phyloP scores from a whole-genome alignment of 139 green algal species.

The Tetratostichococcus sp. region DNA sequence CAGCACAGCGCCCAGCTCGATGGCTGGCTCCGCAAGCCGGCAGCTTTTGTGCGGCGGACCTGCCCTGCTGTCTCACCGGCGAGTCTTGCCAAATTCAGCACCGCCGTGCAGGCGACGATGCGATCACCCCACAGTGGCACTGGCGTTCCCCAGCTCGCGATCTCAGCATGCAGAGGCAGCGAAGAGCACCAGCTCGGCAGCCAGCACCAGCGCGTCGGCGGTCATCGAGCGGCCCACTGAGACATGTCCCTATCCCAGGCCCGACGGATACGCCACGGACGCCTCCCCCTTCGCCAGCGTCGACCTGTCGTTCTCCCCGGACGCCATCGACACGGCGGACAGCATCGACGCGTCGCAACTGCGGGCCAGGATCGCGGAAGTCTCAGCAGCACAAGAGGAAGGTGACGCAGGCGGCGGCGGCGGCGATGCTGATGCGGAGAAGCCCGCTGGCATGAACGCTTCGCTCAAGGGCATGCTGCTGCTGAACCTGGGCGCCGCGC shows the following conservation, averaged over 20 bases:
- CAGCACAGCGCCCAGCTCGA: too few relatives aligned
- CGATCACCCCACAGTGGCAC: too few relatives aligned
- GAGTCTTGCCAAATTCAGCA: too few relatives aligned
- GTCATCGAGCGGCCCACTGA: neutral
- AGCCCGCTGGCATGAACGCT: neutral
- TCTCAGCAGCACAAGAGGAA: neutral
- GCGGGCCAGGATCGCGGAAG: neutral
- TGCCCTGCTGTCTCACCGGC: too few relatives aligned
- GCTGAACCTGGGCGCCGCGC: slow-evolving; percentile 30
- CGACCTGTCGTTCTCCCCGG: neutral
- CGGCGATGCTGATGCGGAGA: neutral
- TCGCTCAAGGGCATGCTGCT: slow-evolving; percentile 30
- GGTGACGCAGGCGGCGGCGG: neutral
- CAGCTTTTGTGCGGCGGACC: too few relatives aligned
- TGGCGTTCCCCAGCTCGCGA: neutral
- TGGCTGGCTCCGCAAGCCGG: too few relatives aligned
- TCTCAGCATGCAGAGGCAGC: neutral
- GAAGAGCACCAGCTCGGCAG: too few relatives aligned
- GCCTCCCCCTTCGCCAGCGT: neutral
- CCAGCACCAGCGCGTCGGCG: neutral
- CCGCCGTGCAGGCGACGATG: too few relatives aligned
- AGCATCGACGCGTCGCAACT: neutral
- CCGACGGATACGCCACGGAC: neutral
- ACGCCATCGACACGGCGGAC: neutral
- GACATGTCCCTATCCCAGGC: neutral